Conservation (phyloP, 148 eudicot species). For the Arbutus unedo region DNA sequence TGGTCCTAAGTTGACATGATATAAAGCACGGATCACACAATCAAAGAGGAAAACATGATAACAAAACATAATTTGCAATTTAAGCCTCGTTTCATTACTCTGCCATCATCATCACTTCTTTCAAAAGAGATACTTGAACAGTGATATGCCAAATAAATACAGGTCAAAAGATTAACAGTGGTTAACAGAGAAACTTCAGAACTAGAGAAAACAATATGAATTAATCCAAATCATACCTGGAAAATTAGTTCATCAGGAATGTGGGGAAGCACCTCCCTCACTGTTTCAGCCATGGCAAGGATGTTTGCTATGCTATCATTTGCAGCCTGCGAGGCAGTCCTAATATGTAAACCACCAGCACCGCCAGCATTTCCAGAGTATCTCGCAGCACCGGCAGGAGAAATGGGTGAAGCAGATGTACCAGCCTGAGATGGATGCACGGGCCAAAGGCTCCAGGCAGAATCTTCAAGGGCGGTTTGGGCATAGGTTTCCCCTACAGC, state of each 20-base stretch:
- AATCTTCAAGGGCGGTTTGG: constrained; percentile 83
- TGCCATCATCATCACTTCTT: too few relatives aligned
- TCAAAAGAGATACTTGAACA: neutral
- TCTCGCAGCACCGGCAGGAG: constrained; percentile 40
- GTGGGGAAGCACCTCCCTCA: constrained; percentile 95
- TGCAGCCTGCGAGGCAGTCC: constrained; percentile 48
- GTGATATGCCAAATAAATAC: neutral
- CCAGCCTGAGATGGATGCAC: constrained; percentile 71
- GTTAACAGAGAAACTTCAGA: neutral
- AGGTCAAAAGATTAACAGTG: neutral
- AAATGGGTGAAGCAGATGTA: constrained; percentile 48
- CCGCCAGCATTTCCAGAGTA: constrained; percentile 38
- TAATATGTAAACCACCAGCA: constrained; percentile 44
- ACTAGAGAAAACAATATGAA: neutral
- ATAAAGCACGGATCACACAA: neutral
- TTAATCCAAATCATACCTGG: constrained; percentile 47
- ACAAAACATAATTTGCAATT: neutral
- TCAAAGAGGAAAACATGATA: neutral
- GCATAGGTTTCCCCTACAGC: constrained; percentile 94
- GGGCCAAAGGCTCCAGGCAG: constrained; percentile 87
- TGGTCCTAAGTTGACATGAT: neutral
- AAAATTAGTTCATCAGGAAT: constrained; percentile 89
- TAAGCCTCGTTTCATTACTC: too few relatives aligned
- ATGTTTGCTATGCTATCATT: constrained; percentile 63
- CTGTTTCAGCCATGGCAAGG: constrained; percentile 96